Evolutionary conservation across 805 yeast genomes (phyloP).

Genomic region (Wickerhamiella nectarea): DNA sequence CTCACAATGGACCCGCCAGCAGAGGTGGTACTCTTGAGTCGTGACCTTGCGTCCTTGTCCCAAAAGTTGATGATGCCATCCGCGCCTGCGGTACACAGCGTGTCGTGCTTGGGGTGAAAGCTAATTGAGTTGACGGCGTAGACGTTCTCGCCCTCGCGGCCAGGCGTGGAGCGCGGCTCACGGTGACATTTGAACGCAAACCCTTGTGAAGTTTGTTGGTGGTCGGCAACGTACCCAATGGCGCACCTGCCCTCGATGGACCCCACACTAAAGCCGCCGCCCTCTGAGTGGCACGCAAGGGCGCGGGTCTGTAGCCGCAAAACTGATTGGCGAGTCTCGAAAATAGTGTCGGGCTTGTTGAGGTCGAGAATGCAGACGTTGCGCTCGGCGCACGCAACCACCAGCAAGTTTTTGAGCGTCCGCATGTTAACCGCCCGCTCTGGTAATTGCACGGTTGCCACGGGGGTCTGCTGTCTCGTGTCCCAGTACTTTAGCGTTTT

Average conservation of each 20-base stretch:
- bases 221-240: slow-evolving; percentile 76
- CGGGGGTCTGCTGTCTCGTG: slow-evolving; percentile 61
- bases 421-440: slow-evolving; percentile 90
- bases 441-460: slow-evolving; percentile 69
- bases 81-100: slow-evolving; percentile 86
- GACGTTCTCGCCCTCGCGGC: slow-evolving; percentile 45
- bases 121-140: slow-evolving; percentile 68
- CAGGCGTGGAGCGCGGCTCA: slow-evolving; percentile 38
- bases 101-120: slow-evolving; percentile 83
- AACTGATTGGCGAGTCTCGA: slow-evolving; percentile 60
- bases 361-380: slow-evolving; percentile 66
- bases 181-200: slow-evolving; percentile 95
- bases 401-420: slow-evolving; percentile 61
- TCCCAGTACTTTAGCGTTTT: slow-evolving; percentile 94
- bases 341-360: slow-evolving; percentile 63
- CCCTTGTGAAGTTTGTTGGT: slow-evolving; percentile 38
- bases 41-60: slow-evolving; percentile 86
- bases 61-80: slow-evolving; percentile 91
- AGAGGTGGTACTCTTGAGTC: slow-evolving; percentile 64
- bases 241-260: slow-evolving; percentile 94
- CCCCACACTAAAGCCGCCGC: slow-evolving; percentile 85
- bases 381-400: slow-evolving; percentile 88
- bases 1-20: slow-evolving; percentile 51
- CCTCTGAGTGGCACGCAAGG: slow-evolving; percentile 75
- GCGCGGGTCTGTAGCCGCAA: slow-evolving; percentile 81